These are phyloP conservation scores for Aspergillus ochraceus DNA, from an alignment of 2,329 filamentous ascomycete species.

Conservation along the genomic window DNA sequence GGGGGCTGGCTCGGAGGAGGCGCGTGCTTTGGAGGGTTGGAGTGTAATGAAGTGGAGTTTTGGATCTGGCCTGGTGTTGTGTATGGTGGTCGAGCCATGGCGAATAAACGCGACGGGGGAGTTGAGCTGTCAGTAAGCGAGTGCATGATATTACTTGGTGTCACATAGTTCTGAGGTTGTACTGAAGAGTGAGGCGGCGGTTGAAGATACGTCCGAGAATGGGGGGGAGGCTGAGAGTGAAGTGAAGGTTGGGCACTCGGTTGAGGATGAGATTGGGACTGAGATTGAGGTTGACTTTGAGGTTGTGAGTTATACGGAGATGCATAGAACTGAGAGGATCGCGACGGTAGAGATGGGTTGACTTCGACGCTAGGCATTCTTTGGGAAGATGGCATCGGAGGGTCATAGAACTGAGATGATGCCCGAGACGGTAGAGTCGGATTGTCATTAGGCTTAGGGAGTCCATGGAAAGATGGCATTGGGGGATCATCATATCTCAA, in stretches of 20 bases:
- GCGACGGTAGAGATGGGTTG: background rate
- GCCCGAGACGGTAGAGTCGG: background rate
- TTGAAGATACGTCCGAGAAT: background rate
- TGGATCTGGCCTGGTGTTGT: background rate
- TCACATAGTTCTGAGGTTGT: background rate
- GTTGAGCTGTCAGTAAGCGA: background rate
- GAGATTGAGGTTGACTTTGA: background rate
- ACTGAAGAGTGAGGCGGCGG: background rate
- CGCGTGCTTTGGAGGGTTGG: background rate
- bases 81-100: background rate
- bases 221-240: background rate
- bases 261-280: background rate
- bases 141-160: background rate
- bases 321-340: background rate
- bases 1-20: background rate
- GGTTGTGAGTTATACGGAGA: background rate
- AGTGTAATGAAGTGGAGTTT: background rate
- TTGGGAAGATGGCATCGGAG: background rate
- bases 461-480: background rate
- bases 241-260: background rate
- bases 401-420: background rate
- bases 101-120: background rate
- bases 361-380: conserved; percentile 2
- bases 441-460: conserved; percentile 2
- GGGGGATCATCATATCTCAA: conserved; percentile 3